A percentile compares a stretch with the other conserved stretches of the same genome.
Evolutionary conservation across 352 stramenopile genomes (phyloP).

Genomic region (Globisporangium uncinulatum): DNA sequence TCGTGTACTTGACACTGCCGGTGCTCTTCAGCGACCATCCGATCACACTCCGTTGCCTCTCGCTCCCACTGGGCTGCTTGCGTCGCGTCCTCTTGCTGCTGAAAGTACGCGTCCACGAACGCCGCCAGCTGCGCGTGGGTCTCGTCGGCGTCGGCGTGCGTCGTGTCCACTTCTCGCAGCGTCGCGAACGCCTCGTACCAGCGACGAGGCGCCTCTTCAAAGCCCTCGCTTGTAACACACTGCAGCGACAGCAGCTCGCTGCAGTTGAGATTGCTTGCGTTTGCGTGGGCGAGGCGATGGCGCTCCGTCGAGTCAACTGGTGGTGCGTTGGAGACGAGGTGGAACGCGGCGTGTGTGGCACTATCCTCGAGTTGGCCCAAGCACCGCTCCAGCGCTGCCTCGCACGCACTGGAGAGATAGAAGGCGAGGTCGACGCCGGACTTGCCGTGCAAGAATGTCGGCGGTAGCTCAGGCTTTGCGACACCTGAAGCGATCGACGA

Average conservation of each 20-base stretch:
- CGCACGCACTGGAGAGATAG: slow-evolving; percentile 36
- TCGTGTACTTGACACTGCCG: slow-evolving; percentile 23
- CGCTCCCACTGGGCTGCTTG: slow-evolving; percentile 18
- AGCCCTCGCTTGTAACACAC: slow-evolving; percentile 23
- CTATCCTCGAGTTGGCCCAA: slow-evolving; percentile 51
- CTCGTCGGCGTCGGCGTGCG: slow-evolving; percentile 21
- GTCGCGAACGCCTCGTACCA: slow-evolving; percentile 55
- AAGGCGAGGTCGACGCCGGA: slow-evolving; percentile 75
- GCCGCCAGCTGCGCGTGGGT: slow-evolving; percentile 26
- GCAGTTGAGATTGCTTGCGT: slow-evolving; percentile 27
- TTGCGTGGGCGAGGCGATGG: slow-evolving; percentile 47
- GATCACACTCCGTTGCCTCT: slow-evolving; percentile 20
- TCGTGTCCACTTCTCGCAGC: slow-evolving; percentile 22
- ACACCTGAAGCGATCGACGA: slow-evolving; percentile 42
- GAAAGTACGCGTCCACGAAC: slow-evolving; percentile 27
- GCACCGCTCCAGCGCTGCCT: slow-evolving; percentile 42
- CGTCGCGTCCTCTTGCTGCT: slow-evolving; percentile 12
- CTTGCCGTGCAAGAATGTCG: slow-evolving; percentile 51
- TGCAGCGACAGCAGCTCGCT: slow-evolving; percentile 57
- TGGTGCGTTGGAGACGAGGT: slow-evolving; percentile 49
- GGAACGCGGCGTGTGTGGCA: slow-evolving; percentile 29
- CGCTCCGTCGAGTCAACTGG: slow-evolving; percentile 37
- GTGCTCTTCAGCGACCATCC: slow-evolving; percentile 35
- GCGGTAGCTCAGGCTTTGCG: slow-evolving; percentile 26
- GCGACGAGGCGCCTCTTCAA: slow-evolving; percentile 19